Evolutionary conservation across 163 green algal species (phyloP).

Genomic region (Prototheca cutis): DNA sequence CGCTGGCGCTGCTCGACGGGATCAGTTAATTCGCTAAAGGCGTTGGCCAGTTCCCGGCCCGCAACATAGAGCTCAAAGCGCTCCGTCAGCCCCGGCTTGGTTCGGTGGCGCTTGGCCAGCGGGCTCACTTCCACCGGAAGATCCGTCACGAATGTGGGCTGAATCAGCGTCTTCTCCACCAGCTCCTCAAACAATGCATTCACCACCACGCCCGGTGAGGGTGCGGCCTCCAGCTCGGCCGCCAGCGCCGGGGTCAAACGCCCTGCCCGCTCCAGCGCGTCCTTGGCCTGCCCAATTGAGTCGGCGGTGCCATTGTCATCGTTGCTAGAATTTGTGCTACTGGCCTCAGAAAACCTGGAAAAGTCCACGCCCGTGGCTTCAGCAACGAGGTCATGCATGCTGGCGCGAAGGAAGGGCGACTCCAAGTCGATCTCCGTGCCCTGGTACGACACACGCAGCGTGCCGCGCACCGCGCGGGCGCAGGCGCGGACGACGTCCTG

Average conservation of each 20-base stretch:
- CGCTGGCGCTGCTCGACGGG: conserved; percentile 81
- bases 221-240: conserved; percentile 2
- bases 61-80: conserved; percentile 95
- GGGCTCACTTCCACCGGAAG: conserved; percentile 84
- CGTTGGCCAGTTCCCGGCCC: conserved; percentile 91
- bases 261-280: not conserved
- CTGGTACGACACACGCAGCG: conserved; percentile 58
- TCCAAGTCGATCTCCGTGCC: conserved; percentile 67
- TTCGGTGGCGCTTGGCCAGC: conserved; percentile 84
- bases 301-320: not conserved
- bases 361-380: conserved; percentile 53
- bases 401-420: conserved; percentile 72
- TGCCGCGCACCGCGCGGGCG: conserved; percentile 43
- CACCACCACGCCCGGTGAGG: conserved; percentile 61
- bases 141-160: conserved; percentile 86
- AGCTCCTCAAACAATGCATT: conserved; percentile 80
- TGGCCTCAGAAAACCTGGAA: conserved; percentile 3
- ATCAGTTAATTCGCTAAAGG: conserved; percentile 95
- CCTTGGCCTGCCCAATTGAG: not conserved
- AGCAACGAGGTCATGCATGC: conserved; percentile 85
- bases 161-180: conserved; percentile 62
- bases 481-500: conserved; percentile 72
- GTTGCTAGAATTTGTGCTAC: too few relatives aligned
- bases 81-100: conserved; percentile 68
- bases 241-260: not conserved